These are phyloP conservation scores for Penicillium brasilianum DNA, from an alignment of 2,329 filamentous ascomycete genomes.

Conservation along the genomic window DNA sequence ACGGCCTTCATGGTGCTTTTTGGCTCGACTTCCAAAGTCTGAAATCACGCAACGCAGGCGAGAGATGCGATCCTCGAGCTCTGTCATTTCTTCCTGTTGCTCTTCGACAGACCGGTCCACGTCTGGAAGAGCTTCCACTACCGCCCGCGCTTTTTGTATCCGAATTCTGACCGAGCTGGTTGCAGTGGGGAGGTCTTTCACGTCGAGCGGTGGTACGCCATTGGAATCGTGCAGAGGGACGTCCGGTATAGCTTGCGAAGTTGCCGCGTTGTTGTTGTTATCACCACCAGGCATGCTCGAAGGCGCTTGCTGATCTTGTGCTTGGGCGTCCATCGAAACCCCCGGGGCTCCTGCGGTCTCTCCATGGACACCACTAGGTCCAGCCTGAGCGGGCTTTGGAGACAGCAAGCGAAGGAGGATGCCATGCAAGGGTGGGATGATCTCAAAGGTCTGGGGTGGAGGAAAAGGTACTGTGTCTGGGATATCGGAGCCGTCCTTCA, in stretches of 20 bases:
- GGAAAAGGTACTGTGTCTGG: slow-evolving; percentile 64
- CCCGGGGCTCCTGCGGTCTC: slow-evolving; percentile 35
- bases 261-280: slow-evolving; percentile 32
- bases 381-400: slow-evolving; percentile 48
- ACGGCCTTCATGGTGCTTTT: slow-evolving; percentile 6
- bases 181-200: slow-evolving; percentile 79
- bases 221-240: slow-evolving; percentile 34
- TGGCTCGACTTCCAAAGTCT: slow-evolving; percentile 47
- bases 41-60: slow-evolving; percentile 47
- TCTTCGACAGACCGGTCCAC: slow-evolving; percentile 50
- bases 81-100: slow-evolving; percentile 51
- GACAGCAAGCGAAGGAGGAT: slow-evolving; percentile 76
- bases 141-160: slow-evolving; percentile 73
- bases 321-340: slow-evolving; percentile 29
- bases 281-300: slow-evolving; percentile 30
- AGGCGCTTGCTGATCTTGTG: slow-evolving; percentile 35
- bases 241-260: slow-evolving; percentile 35
- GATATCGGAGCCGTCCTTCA: slow-evolving; percentile 44
- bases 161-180: slow-evolving; percentile 81
- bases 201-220: slow-evolving; percentile 57
- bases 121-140: slow-evolving; percentile 51
- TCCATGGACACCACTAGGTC: slow-evolving; percentile 24
- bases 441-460: slow-evolving; percentile 81
- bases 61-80: slow-evolving; percentile 47
- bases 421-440: slow-evolving; percentile 78